Evolutionary conservation across 2,329 filamentous ascomycete species (phyloP).

Genomic region (Magnaporthiopsis poae): DNA sequence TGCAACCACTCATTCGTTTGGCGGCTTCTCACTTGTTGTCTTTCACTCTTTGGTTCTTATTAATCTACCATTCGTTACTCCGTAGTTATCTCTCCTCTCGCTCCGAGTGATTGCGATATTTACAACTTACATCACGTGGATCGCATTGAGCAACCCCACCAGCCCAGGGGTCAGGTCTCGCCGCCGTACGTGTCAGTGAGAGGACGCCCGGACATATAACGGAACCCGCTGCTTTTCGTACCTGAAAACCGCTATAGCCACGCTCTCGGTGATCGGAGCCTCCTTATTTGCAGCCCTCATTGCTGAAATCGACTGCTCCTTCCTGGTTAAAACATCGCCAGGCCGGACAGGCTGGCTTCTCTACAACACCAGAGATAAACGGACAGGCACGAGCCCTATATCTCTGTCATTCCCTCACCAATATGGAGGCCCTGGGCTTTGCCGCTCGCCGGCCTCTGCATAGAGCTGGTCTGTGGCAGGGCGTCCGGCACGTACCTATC

Average conservation of each 20-base stretch:
- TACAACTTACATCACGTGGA: too few relatives aligned
- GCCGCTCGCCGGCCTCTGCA: not conserved
- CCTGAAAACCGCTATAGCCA: not conserved
- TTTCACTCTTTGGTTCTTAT: too few relatives aligned
- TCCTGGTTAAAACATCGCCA: not conserved
- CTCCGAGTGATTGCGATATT: too few relatives aligned
- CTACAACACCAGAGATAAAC: not conserved
- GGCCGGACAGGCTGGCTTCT: not conserved
- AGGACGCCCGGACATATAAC: not conserved
- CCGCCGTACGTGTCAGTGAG: not conserved
- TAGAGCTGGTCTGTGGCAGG: not conserved
- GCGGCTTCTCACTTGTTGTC: too few relatives aligned
- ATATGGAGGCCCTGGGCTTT: not conserved
- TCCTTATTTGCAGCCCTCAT: not conserved
- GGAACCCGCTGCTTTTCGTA: not conserved
- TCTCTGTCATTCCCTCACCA: not conserved
- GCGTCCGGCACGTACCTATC: not conserved
- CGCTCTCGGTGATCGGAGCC: not conserved
- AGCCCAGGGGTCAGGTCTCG: too few relatives aligned
- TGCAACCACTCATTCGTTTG: too few relatives aligned
- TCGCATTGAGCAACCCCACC: too few relatives aligned
- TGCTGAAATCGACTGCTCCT: too few relatives aligned
- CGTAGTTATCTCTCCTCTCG: too few relatives aligned
- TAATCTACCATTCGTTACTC: too few relatives aligned
- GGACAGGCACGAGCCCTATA: not conserved